Percentiles rank a stretch among this genome's conserved stretches.
Evolutionary conservation across 345 rosid species (phyloP).

Genomic region (Syzygium aromaticum): DNA sequence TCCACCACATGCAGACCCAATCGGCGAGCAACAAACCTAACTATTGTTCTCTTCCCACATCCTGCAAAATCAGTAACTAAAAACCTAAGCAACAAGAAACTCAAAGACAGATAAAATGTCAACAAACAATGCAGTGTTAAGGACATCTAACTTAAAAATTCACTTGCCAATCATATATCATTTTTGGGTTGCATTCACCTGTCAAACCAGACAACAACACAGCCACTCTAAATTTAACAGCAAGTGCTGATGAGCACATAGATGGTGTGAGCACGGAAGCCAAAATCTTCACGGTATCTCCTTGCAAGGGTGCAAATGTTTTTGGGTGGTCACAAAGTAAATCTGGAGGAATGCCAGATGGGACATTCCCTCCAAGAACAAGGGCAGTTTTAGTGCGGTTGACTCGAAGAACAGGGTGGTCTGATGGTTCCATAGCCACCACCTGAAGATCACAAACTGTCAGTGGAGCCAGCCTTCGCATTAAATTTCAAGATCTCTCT

Average conservation of each 20-base stretch:
- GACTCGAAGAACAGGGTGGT: conserved; percentile 66
- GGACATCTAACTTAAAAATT: not conserved
- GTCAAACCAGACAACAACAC: conserved; percentile 66
- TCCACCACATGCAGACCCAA: conserved; percentile 91
- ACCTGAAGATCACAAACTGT: conserved; percentile 45
- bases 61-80: conserved; percentile 34
- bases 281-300: conserved; percentile 50
- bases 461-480: conserved; percentile 8
- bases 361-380: conserved; percentile 78
- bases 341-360: conserved; percentile 80
- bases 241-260: conserved; percentile 68
- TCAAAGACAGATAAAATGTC: not conserved
- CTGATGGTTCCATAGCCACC: conserved; percentile 85
- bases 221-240: conserved; percentile 86
- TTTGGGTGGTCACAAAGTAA: conserved; percentile 39
- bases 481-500: not conserved
- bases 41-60: conserved; percentile 85
- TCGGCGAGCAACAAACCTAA: conserved; percentile 63
- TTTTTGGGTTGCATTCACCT: conserved; percentile 26
- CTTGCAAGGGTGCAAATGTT: conserved; percentile 53
- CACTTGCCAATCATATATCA: not conserved
- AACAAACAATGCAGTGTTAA: not conserved
- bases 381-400: conserved; percentile 75
- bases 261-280: conserved; percentile 78
- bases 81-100: not conserved